Percentiles rank a stretch among this genome's conserved stretches.
Evolutionary conservation across 2,329 filamentous ascomycete genomes (phyloP).

Genomic region (Dothideomycetes sp.): DNA sequence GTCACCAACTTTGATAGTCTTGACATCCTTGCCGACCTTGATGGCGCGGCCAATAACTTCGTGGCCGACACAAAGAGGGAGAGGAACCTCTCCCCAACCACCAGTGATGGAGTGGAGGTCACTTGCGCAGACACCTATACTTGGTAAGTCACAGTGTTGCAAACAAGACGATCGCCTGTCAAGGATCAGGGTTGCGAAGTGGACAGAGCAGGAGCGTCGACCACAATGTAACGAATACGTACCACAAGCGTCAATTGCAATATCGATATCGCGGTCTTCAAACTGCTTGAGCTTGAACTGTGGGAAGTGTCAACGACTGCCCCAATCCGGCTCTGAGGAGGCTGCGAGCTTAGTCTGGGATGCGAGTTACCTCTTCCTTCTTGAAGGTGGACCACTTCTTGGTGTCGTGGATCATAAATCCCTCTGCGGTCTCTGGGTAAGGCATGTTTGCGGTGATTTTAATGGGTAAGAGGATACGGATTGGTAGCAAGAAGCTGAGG

Average conservation of each 20-base stretch:
- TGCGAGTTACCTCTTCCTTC: slow-evolving; percentile 37
- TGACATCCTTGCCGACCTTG: slow-evolving; percentile 40
- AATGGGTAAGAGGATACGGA: neutral
- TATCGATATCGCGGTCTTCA: slow-evolving; percentile 75
- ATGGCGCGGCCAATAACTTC: slow-evolving; percentile 41
- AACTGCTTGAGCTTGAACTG: slow-evolving; percentile 77
- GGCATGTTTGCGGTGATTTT: slow-evolving; percentile 27
- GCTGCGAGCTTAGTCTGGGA: neutral
- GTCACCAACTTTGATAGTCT: slow-evolving; percentile 34
- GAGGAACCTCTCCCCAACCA: slow-evolving; percentile 55
- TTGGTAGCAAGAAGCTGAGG: neutral
- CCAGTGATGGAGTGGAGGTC: slow-evolving; percentile 39
- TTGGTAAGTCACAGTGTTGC: too few species aligned
- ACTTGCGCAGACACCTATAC: slow-evolving; percentile 37
- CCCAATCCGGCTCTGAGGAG: neutral
- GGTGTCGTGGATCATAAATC: slow-evolving; percentile 37
- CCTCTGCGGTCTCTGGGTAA: slow-evolving; percentile 41
- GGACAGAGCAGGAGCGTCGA: too few species aligned
- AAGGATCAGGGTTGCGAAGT: too few species aligned
- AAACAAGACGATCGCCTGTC: too few species aligned
- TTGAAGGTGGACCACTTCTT: slow-evolving; percentile 52
- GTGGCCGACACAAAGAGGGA: slow-evolving; percentile 57
- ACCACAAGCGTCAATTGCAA: slow-evolving; percentile 75
- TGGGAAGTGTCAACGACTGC: neutral
- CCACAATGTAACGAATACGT: too few species aligned